These are phyloP conservation scores for Tulasnella sp. DNA, from an alignment of 768 basidiomycete genomes.

Conservation along the genomic window DNA sequence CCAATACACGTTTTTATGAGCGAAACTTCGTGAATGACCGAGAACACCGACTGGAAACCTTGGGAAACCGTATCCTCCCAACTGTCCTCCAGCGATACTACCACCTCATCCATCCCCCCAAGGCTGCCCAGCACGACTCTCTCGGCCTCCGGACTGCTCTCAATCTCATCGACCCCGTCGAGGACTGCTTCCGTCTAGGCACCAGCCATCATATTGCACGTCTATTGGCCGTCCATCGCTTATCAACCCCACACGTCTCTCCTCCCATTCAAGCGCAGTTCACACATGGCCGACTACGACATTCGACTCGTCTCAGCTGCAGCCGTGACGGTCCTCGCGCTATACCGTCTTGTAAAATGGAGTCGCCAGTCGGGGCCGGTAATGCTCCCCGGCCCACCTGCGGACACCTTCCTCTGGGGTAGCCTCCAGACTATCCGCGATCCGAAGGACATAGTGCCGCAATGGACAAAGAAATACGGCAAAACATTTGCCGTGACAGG, in stretches of 20 bases:
- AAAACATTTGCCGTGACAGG: slow-evolving; percentile 3
- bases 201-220: not conserved
- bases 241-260: not conserved
- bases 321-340: not conserved
- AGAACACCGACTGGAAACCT: not conserved
- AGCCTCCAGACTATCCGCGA: not conserved
- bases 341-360: not conserved
- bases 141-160: not conserved
- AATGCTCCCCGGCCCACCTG: not conserved
- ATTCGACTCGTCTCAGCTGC: not conserved
- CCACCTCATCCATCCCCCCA: not conserved
- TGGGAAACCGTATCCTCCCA: not conserved
- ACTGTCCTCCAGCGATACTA: not conserved
- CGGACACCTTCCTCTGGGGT: not conserved
- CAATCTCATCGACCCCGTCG: not conserved
- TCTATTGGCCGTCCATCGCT: not conserved
- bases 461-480: slow-evolving; percentile 16
- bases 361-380: not conserved
- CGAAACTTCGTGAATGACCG: not conserved
- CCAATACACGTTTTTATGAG: not conserved
- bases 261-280: not conserved
- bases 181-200: not conserved
- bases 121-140: not conserved
- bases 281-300: not conserved
- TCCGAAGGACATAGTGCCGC: not conserved